Conservation (phyloP, 352 stramenopile genomes). For the Phytophthora palmivora region DNA sequence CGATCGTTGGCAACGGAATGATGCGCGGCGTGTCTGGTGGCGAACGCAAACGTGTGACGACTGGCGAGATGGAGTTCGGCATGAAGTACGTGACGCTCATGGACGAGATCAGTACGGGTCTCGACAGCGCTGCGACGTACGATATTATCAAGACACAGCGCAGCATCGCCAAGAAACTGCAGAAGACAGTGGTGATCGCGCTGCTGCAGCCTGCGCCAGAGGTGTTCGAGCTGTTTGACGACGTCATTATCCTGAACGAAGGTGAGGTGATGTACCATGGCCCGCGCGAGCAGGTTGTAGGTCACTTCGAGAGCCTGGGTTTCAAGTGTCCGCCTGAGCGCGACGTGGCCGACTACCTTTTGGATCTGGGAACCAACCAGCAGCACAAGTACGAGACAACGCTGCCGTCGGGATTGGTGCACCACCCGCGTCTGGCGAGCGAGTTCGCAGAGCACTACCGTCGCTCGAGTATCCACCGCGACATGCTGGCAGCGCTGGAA, state of each 20-base stretch:
- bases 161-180: slow-evolving; percentile 52
- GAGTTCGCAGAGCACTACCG: slow-evolving; percentile 45
- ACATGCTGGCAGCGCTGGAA: slow-evolving; percentile 36
- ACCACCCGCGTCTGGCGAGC: slow-evolving; percentile 39
- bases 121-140: slow-evolving; percentile 64
- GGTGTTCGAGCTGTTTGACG: slow-evolving; percentile 58
- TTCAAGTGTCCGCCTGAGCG: slow-evolving; percentile 44
- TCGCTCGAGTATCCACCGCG: slow-evolving; percentile 34
- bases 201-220: slow-evolving; percentile 85
- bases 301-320: slow-evolving; percentile 45
- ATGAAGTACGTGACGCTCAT: slow-evolving; percentile 81
- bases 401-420: not conserved
- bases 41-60: slow-evolving; percentile 78
- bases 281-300: slow-evolving; percentile 51
- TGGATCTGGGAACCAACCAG: slow-evolving; percentile 53
- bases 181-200: slow-evolving; percentile 69
- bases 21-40: slow-evolving; percentile 73
- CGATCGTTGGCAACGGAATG: slow-evolving; percentile 67
- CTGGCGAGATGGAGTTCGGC: slow-evolving; percentile 88
- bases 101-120: slow-evolving; percentile 79
- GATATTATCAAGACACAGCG: slow-evolving; percentile 60
- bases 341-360: slow-evolving; percentile 52
- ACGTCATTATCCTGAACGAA: slow-evolving; percentile 58
- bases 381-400: slow-evolving; percentile 45
- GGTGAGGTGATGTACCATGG: slow-evolving; percentile 53